Evolutionary conservation across 208 protist species (phyloP), one percentile per base, ranked within the genome.

Genomic region (Wallacemonas collosoma): DNA sequence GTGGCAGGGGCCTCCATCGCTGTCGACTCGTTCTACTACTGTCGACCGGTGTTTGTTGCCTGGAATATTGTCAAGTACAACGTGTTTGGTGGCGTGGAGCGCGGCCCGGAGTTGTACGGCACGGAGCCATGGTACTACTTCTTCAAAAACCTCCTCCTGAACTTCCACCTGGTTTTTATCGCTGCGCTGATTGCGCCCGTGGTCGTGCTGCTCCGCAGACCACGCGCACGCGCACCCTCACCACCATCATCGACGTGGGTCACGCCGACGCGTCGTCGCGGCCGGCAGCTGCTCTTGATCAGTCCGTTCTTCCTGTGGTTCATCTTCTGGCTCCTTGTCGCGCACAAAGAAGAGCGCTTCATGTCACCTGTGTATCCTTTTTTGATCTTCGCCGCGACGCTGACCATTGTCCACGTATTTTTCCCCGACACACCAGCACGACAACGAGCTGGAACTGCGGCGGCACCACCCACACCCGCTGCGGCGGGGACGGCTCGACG

Each of bases 341-440:
- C 95, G n/a, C 96, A 98, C 83, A 99, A 99, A 79, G 97, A 98
- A 65, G 96, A 98, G 79, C 87, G 94, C 41, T 99, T 99, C 76
- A 83, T 99, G 78, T 85, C 90, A 43, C 88, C 93, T 0, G 82
- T 95, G 5, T 99, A 98, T 75, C 96, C 97, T 5, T 91, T 98
- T 17, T 53, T 99, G 44, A 75, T 86, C 39, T 76, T 99, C 7
- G 79, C 83, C 38, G 95, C 86, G 17, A 82, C 90, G 2, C 65
- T 96, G 4, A 57, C 75, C 7, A 44, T 98, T 17, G 81, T 76
- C 26, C 26, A 73, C 11, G 7, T 63, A 4, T 78, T 75, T 54
- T 77, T 80, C 45, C 73, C 74, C n/a, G 64, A 73, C 41, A 39
- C 5, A 45, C 57, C 9, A 15, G 8, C 74, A 44, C 26, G 7